phyloP scores from a whole-genome alignment of 1,139 yeast genomes.

The Magnusiomyces ingens region DNA sequence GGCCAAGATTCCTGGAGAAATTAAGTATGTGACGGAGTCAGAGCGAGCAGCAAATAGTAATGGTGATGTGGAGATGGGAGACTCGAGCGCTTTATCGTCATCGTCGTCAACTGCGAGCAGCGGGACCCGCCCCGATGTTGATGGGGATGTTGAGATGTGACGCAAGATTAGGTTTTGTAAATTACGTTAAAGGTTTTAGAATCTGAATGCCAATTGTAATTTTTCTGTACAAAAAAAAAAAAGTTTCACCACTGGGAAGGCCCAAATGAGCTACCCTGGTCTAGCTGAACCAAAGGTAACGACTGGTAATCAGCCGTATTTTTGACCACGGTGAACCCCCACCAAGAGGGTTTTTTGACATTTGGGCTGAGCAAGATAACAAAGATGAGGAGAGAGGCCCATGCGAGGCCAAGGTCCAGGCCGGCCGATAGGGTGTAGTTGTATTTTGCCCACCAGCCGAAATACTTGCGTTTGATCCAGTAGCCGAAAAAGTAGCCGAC shows the following conservation, averaged over 20 bases:
- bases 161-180: no score
- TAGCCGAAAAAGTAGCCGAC: constrained; percentile 49
- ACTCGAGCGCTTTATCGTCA: background rate
- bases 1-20: no score
- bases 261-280: constrained; percentile 35
- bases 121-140: no score
- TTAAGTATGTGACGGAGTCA: no score
- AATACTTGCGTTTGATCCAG: constrained; percentile 44
- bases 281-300: constrained; percentile 24
- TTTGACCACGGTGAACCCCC: constrained; percentile 46
- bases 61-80: background rate
- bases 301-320: constrained; percentile 26
- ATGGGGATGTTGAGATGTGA: no score
- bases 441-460: constrained; percentile 63
- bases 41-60: background rate
- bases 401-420: constrained; percentile 50
- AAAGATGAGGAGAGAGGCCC: constrained; percentile 45
- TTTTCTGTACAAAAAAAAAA: background rate
- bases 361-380: constrained; percentile 37
- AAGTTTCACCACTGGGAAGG: constrained; percentile 30
- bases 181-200: no score
- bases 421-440: constrained; percentile 55
- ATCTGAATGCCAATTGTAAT: background rate
- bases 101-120: no score
- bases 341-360: constrained; percentile 43